Conservation (phyloP, 148 eudicot species). For the Chenopodium quinoa region DNA sequence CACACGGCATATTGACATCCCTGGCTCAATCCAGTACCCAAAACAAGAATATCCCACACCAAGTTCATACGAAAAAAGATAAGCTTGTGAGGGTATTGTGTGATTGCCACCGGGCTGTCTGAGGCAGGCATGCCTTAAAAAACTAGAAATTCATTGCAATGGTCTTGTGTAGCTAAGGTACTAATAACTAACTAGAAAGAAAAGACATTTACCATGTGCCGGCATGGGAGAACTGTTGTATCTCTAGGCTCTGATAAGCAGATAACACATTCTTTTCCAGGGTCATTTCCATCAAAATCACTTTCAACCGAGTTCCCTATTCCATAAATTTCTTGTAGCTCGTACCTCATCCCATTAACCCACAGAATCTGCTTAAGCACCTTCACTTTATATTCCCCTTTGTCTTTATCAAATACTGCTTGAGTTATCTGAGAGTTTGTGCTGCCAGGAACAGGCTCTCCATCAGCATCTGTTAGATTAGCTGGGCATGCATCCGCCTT, state of each 20-base stretch:
- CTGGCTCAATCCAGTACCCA: neutral
- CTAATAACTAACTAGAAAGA: neutral
- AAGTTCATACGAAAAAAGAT: neutral
- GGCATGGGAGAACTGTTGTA: slow-evolving; percentile 92
- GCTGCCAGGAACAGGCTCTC: slow-evolving; percentile 36
- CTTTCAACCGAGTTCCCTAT: slow-evolving; percentile 84
- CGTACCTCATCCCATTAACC: slow-evolving; percentile 85
- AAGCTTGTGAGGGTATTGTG: neutral
- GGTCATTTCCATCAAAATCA: slow-evolving; percentile 73
- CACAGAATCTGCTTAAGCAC: slow-evolving; percentile 86
- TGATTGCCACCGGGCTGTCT: neutral
- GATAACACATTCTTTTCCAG: slow-evolving; percentile 97
- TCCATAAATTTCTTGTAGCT: slow-evolving; percentile 92
- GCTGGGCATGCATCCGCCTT: slow-evolving; percentile 74
- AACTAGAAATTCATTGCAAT: neutral
- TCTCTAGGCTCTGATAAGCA: slow-evolving; percentile 96
- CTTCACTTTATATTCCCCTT: slow-evolving; percentile 67
- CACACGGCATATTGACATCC: neutral
- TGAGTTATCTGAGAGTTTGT: slow-evolving; percentile 86
- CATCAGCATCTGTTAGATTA: slow-evolving; percentile 44
- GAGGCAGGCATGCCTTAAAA: neutral
- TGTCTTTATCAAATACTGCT: slow-evolving; percentile 83
- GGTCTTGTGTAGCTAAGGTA: neutral
- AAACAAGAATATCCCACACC: neutral
- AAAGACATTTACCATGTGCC: slow-evolving; percentile 77